Conservation (phyloP, 1,139 yeast species). For the Chernovozyma aurita region DNA sequence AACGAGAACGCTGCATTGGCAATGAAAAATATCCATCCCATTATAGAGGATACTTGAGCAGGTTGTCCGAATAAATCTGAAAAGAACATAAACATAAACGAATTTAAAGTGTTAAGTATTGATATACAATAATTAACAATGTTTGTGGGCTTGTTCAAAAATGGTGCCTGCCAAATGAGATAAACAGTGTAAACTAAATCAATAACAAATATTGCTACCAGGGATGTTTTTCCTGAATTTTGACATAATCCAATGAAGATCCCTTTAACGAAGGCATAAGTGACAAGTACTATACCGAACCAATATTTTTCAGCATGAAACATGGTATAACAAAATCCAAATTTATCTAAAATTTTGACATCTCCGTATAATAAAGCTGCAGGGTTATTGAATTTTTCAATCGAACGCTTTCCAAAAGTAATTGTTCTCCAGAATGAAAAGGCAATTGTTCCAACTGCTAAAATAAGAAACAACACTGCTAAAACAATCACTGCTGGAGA, state of each 20-base stretch:
- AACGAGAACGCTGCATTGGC: slow-evolving; percentile 75
- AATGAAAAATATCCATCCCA: slow-evolving; percentile 79
- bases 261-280: slow-evolving; percentile 54
- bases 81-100: slow-evolving; percentile 70
- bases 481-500: slow-evolving; percentile 73
- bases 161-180: slow-evolving; percentile 58
- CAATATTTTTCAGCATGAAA: slow-evolving; percentile 69
- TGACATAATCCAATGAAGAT: slow-evolving; percentile 68
- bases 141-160: slow-evolving; percentile 69
- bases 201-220: slow-evolving; percentile 57
- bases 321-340: slow-evolving; percentile 82
- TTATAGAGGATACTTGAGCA: slow-evolving; percentile 61
- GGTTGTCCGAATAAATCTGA: slow-evolving; percentile 70
- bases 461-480: slow-evolving; percentile 57
- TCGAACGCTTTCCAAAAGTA: slow-evolving; percentile 52
- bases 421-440: slow-evolving; percentile 61
- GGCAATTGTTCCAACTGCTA: slow-evolving; percentile 50
- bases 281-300: slow-evolving; percentile 61
- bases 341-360: slow-evolving; percentile 56
- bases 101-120: slow-evolving; percentile 61
- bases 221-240: slow-evolving; percentile 65
- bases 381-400: slow-evolving; percentile 56
- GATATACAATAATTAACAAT: slow-evolving; percentile 60
- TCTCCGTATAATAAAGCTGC: slow-evolving; percentile 78
- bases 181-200: slow-evolving; percentile 61